Conservation (phyloP, 768 basidiomycete species). For the Tulasnella sp. region DNA sequence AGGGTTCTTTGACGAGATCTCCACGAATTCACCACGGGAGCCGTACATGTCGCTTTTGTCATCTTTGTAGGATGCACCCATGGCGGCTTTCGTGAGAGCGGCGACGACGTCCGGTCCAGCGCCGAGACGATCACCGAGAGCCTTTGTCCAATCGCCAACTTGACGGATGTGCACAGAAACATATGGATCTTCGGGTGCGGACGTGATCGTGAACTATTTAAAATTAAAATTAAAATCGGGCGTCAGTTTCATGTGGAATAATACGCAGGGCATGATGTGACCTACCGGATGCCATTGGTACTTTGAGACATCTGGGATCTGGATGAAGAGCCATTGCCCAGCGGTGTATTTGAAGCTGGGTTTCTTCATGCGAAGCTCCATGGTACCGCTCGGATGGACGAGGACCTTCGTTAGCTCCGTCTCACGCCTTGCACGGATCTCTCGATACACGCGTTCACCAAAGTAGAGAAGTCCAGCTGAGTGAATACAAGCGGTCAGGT, state of each 20-base stretch:
- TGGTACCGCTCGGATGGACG: slow-evolving; percentile 82
- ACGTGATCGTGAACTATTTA: slow-evolving; percentile 84
- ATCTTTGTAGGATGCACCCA: slow-evolving; percentile 60
- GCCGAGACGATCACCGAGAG: slow-evolving; percentile 77
- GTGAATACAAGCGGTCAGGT: neutral
- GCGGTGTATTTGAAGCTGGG: slow-evolving; percentile 85
- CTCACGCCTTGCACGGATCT: slow-evolving; percentile 65
- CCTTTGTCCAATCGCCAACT: slow-evolving; percentile 80
- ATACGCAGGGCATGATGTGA: slow-evolving; percentile 18
- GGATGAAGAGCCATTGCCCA: slow-evolving; percentile 86
- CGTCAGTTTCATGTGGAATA: too few species aligned
- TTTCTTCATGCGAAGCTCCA: slow-evolving; percentile 89
- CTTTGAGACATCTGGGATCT: slow-evolving; percentile 72
- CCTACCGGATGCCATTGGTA: slow-evolving; percentile 94
- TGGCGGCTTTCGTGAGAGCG: slow-evolving; percentile 64
- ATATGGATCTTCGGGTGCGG: slow-evolving; percentile 89
- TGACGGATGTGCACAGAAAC: slow-evolving; percentile 89
- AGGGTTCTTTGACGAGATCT: slow-evolving; percentile 44
- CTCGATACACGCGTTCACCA: slow-evolving; percentile 73
- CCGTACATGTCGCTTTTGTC: slow-evolving; percentile 27
- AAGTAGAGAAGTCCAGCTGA: slow-evolving; percentile 71
- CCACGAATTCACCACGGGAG: slow-evolving; percentile 69
- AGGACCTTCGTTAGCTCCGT: slow-evolving; percentile 79
- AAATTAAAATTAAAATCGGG: neutral
- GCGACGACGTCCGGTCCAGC: slow-evolving; percentile 68